Conservation (phyloP, 345 rosid species). For the Acer campestre region DNA sequence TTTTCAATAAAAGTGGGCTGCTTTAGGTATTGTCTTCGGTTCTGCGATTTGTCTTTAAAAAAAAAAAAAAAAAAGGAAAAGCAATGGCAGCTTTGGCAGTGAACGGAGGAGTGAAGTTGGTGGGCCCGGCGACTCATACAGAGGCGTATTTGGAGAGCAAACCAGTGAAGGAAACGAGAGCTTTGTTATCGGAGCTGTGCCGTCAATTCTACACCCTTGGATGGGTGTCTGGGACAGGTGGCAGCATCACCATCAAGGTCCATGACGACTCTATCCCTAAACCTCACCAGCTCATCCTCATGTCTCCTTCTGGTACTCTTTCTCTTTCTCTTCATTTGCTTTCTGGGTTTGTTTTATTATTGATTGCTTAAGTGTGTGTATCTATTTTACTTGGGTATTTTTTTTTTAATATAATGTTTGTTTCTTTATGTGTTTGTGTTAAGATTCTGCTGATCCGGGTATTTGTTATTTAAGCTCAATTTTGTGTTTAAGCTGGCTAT, state of each 20-base stretch:
- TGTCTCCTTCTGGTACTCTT: constrained; percentile 91
- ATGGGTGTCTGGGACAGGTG: constrained; percentile 97
- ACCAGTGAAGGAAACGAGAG: constrained; percentile 61
- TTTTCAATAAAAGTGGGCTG: background rate
- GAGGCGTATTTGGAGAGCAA: constrained; percentile 73
- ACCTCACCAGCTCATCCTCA: constrained; percentile 72
- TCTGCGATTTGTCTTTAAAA: background rate
- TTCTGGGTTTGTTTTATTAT: constrained; percentile 8
- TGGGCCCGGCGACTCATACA: constrained; percentile 46
- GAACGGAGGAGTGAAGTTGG: constrained; percentile 35
- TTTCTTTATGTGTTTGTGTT: background rate
- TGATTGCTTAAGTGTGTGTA: background rate
- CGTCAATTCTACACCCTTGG: constrained; percentile 86
- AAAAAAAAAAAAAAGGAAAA: background rate
- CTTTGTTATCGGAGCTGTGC: constrained; percentile 73
- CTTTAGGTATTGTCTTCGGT: background rate
- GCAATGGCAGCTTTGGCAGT: constrained; percentile 24
- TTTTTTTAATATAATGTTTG: background rate
- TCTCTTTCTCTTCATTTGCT: background rate
- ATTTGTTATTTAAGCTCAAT: constrained; percentile 7
- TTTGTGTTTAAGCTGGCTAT: background rate
- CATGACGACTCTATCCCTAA: constrained; percentile 79
- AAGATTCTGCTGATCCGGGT: background rate
- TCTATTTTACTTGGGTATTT: background rate
- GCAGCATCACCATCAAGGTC: constrained; percentile 85